Percentiles rank a stretch among this genome's conserved stretches.
phyloP scores from a whole-genome alignment of 2,329 filamentous ascomycete genomes.

The Epichloe aotearoae region DNA sequence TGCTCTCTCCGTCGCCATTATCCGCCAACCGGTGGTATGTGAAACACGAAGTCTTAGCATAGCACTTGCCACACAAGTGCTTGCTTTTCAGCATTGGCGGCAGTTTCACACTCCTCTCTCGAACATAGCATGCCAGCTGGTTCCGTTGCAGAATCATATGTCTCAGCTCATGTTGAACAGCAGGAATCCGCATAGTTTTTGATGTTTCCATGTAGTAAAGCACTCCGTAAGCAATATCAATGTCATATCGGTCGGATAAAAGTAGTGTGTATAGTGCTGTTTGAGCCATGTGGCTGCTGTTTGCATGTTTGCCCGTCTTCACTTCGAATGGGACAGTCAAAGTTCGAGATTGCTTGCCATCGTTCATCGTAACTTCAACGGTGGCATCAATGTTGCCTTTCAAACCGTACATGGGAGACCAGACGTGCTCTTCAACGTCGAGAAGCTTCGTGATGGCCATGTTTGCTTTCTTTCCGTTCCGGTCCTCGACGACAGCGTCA shows the following conservation, averaged over 20 bases:
- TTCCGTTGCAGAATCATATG: conserved; percentile 98
- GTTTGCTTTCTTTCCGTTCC: conserved; percentile 60
- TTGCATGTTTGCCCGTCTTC: conserved; percentile 82
- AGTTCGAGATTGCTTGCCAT: conserved; percentile 50
- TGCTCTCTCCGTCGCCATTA: conserved; percentile 65
- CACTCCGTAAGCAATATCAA: conserved; percentile 79
- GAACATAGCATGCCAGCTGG: conserved; percentile 70
- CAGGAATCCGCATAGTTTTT: conserved; percentile 70
- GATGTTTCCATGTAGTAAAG: conserved; percentile 93
- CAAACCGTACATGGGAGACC: conserved; percentile 93
- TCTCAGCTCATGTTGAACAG: conserved; percentile 73
- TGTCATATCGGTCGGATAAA: conserved; percentile 86
- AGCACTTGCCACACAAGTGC: conserved; percentile 74
- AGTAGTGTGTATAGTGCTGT: conserved; percentile 89
- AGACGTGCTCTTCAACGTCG: conserved; percentile 94
- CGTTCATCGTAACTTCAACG: conserved; percentile 71
- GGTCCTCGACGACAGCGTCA: conserved; percentile 64
- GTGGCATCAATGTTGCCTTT: conserved; percentile 98
- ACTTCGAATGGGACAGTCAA: conserved; percentile 88
- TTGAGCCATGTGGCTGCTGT: conserved; percentile 75
- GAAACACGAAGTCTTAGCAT: conserved; percentile 82
- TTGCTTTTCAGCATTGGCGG: conserved; percentile 77
- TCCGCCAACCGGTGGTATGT: conserved; percentile 88
- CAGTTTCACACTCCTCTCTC: conserved; percentile 64
- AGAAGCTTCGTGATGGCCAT: conserved; percentile 89